phyloP scores from a whole-genome alignment of 305 asterid genomes.

The Petunia hybrid region DNA sequence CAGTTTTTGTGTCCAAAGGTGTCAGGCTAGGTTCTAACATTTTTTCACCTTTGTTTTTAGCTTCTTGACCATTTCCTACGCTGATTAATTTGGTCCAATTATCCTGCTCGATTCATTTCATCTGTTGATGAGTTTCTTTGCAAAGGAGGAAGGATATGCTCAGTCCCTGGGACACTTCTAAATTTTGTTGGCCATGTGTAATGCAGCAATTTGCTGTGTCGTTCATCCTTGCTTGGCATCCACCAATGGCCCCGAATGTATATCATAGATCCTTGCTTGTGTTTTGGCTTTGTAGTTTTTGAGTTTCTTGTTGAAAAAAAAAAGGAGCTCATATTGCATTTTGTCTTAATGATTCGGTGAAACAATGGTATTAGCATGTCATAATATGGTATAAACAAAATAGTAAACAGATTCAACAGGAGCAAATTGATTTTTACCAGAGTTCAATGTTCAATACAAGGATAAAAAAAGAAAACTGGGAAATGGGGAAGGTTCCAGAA shows the following conservation, averaged over 20 bases:
- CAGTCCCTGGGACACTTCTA: neutral
- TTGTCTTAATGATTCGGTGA: no score
- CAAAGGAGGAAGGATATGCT: neutral
- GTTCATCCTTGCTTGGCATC: neutral
- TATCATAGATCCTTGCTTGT: neutral
- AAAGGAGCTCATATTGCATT: no score
- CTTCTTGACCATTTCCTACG: slow-evolving; percentile 26
- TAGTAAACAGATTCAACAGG: no score
- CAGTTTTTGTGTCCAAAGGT: neutral
- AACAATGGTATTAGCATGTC: no score
- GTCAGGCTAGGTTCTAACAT: slow-evolving; percentile 1
- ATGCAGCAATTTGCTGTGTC: neutral
- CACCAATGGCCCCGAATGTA: slow-evolving; percentile 9
- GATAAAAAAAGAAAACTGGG: no score
- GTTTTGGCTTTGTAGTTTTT: no score
- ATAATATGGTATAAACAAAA: no score
- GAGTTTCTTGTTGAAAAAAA: no score
- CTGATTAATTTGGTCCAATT: neutral
- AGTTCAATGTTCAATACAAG: no score
- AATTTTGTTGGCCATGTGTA: slow-evolving; percentile 4
- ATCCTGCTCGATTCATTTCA: neutral
- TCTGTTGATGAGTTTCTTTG: neutral
- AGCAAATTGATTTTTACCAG: no score
- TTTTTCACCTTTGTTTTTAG: slow-evolving; percentile 14
- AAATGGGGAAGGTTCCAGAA: no score